Percentiles rank a stretch among this genome's conserved stretches.
These are phyloP conservation scores for Aspergillus felis DNA, from an alignment of 2,329 filamentous ascomycete species.

Conservation along the genomic window DNA sequence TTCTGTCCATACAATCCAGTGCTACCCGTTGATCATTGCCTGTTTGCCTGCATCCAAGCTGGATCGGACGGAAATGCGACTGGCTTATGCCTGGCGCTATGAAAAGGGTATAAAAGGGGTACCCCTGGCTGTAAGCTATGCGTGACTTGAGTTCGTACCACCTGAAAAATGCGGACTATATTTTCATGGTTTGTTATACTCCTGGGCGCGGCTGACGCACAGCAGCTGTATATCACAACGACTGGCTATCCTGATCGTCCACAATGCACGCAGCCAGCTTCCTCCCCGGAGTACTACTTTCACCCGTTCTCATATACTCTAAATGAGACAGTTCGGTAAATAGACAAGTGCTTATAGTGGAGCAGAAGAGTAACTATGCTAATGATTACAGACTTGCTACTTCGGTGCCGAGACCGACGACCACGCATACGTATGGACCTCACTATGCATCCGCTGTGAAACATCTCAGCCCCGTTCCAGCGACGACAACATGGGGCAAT, in stretches of 20 bases:
- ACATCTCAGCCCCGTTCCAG: neutral
- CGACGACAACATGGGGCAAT: slow-evolving; percentile 32
- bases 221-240: slow-evolving; percentile 1
- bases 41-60: neutral
- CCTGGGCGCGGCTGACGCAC: neutral
- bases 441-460: neutral
- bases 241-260: neutral
- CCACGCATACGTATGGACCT: neutral
- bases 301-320: slow-evolving; percentile 2
- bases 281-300: neutral
- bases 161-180: neutral
- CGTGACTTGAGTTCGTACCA: neutral
- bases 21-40: neutral
- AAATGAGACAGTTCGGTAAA: slow-evolving; percentile 3
- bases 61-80: neutral
- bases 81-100: neutral
- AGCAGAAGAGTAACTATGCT: neutral
- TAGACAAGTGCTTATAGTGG: neutral
- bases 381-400: neutral
- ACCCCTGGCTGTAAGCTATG: neutral
- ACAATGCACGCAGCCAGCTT: neutral
- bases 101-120: neutral
- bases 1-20: neutral
- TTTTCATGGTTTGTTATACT: neutral
- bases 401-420: neutral